Base-by-base conservation (phyloP, 2,329 filamentous ascomycete genomes). In the Helotiales sp. region DNA sequence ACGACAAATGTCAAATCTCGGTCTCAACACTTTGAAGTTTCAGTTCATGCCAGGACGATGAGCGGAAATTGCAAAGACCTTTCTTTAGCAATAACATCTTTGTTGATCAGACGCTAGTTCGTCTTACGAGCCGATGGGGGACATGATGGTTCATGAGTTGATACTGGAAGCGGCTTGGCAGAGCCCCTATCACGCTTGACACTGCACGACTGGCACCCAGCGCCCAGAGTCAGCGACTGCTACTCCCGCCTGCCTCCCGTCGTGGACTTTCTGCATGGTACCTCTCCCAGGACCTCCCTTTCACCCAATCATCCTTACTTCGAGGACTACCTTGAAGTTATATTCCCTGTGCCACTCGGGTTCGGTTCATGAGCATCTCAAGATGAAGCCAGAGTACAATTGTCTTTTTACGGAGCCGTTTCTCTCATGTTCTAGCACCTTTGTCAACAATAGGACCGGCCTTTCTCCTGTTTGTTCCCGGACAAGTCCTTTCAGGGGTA, bases 401-500 rank as follows among this genome's bases (percentile, higher is more conserved):
- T 37, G n/a, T 37, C 13, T 32, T 20, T n/a, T n/a, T 10, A 57
- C 20, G 40, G 32, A 40, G 11, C 15, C 20, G 7, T 24, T 24
- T n/a, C 40, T 22, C 15, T 15, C 15, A 13, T 58, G 30, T 32
- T 40, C 30, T 10, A 13, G 28, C 6, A 52, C 43, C 24, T n/a
- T 63, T 11, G 15, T n/a, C 47, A 34, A 43, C 50, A 40, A 43
- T 32, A 15, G 49, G 52, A 22, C 20, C 6, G 20, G 32, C 24
- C 45, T 37, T 6, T 52, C 32, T 45, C 59, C 54, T 40, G 24
- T 61, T 60, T 66, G 20, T 49, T 47, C 26, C 26, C 50, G 37
- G 34, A 37, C 45, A 40, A 47, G 63, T 55, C n/a, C 22, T 30
- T 58, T 58, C 52, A 45, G 65, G 67, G 65, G 54, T 37, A 26